Evolutionary conservation across 495 filamentous ascomycete genomes (phyloP), one percentile per base, ranked within the genome.

Genomic region (Haplographium delicatum): DNA sequence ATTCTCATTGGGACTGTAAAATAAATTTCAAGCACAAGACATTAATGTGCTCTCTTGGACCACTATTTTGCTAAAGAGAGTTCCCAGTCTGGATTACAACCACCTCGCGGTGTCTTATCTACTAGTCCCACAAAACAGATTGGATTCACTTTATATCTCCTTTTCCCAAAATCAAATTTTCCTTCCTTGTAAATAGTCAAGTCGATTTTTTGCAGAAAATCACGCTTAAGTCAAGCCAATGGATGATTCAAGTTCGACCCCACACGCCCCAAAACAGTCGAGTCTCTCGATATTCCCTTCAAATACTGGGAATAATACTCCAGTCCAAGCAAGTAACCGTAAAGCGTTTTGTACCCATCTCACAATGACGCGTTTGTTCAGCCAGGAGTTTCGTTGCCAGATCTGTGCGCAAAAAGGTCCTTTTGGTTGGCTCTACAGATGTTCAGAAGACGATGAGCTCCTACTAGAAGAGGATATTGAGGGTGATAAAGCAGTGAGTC

Each of bases 401-500:
- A 34, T 68, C 3, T 88, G 85, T 53, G 57, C 63, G 11, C 60
- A 60, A 41, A 50, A 51, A 1, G 71, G 78, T 4, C 56, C 66
- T 11, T 70, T 79, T 37, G 80, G 83, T 23, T 89, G 80, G 78
- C 65, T 90, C 18, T 89, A 85, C 53, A 61, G 68, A 35, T 90
- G 87, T 60, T 74, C 68, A 4, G 72, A 80, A 55, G 84, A 89
- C 58, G 64, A 66, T 16, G 72, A 78, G 19, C 38, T 66, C n/a
- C 27, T 73, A 5, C 61, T 74, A 16, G 53, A 69, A 31, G 63
- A 71, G 15, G 69, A 64, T 38, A 50, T 66, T 9, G 47, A 54
- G 7, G 48, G 54, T n/a, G 61, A 65, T 22, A 18, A 27, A n/a
- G 38, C 28, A 47, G 71, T 71, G 58, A 58, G 52, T 53, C 43